Conservation (phyloP, 306 rosid genomes). For the Coriaria nepalensis region DNA sequence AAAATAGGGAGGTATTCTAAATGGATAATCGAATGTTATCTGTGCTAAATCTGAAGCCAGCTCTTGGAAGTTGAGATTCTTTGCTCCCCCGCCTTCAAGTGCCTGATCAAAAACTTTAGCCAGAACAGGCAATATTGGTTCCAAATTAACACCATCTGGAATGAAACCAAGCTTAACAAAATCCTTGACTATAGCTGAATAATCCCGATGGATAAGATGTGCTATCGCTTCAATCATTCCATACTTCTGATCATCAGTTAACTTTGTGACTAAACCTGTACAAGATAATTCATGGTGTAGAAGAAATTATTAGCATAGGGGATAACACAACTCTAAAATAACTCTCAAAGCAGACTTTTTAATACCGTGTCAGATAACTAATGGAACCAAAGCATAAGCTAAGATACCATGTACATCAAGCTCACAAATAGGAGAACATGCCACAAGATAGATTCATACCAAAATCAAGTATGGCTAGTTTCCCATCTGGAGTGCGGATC, state of each 20-base stretch:
- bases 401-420: too few species aligned
- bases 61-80: conserved; percentile 93
- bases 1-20: conserved; percentile 95
- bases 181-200: conserved; percentile 86
- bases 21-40: conserved; percentile 96
- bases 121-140: conserved; percentile 90
- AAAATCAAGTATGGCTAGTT: conserved; percentile 92
- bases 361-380: too few species aligned
- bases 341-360: too few species aligned
- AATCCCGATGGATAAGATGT: conserved; percentile 95
- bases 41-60: conserved; percentile 97
- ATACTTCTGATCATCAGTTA: conserved; percentile 95
- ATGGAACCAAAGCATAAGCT: too few species aligned
- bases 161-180: conserved; percentile 86
- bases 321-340: too few species aligned
- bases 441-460: conserved; percentile 38
- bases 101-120: conserved; percentile 99
- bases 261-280: conserved; percentile 88
- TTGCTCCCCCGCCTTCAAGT: conserved; percentile 98
- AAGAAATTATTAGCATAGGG: not conserved
- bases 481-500: conserved; percentile 98
- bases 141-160: conserved; percentile 87
- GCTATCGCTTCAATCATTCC: conserved; percentile 98
- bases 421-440: too few species aligned
- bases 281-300: not conserved